phyloP scores from a whole-genome alignment of 1,284 basidiomycete species.

The Irpex rosettiformis region DNA sequence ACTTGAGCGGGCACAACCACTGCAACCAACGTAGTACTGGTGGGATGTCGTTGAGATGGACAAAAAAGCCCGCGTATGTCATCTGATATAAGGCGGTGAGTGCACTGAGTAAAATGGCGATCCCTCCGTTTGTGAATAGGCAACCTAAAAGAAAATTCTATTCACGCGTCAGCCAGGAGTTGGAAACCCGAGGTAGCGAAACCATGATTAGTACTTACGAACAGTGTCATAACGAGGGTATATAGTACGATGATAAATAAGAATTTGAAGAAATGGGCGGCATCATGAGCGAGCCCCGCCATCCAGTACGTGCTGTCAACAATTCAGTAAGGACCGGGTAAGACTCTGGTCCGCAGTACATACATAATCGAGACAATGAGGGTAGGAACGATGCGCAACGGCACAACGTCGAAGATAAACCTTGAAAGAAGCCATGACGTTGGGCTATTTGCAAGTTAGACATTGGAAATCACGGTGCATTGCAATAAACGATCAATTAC shows the following conservation, averaged over 20 bases:
- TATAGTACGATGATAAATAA: constrained; percentile 43
- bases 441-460: constrained; percentile 45
- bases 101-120: constrained; percentile 82
- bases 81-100: constrained; percentile 77
- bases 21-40: constrained; percentile 85
- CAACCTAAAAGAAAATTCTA: constrained; percentile 88
- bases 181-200: constrained; percentile 6
- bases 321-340: background rate
- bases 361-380: constrained; percentile 80
- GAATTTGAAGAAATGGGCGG: constrained; percentile 36
- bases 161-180: background rate
- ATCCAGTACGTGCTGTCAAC: constrained; percentile 81
- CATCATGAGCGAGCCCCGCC: constrained; percentile 72
- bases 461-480: background rate
- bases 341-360: constrained; percentile 19
- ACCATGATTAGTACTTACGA: constrained; percentile 43
- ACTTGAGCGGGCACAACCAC: constrained; percentile 74
- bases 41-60: constrained; percentile 76
- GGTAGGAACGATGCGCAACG: constrained; percentile 80
- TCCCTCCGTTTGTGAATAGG: constrained; percentile 77
- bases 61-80: constrained; percentile 85
- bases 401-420: constrained; percentile 81
- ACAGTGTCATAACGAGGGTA: constrained; percentile 80
- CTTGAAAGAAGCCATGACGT: constrained; percentile 85
- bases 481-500: constrained; percentile 31